Conservation (phyloP, 2,329 filamentous ascomycete species). For the Nannizziopsis arthrosporioides region DNA sequence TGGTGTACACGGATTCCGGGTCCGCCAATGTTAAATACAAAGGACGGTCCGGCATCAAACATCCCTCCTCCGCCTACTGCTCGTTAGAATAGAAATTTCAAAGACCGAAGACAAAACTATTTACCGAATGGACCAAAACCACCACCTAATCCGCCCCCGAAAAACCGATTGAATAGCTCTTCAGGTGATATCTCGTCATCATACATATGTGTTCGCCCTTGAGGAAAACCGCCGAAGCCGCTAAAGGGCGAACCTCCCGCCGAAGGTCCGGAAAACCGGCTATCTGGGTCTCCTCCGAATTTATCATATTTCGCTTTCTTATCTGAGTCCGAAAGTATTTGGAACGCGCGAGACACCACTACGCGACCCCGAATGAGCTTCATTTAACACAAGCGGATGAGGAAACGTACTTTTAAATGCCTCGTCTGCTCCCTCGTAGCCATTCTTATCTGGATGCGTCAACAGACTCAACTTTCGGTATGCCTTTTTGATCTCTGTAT, state of each 20-base stretch:
- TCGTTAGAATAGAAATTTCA: conserved; percentile 5
- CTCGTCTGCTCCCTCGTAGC: conserved; percentile 87
- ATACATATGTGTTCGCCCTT: conserved; percentile 53
- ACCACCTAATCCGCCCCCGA: conserved; percentile 56
- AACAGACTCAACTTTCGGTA: conserved; percentile 88
- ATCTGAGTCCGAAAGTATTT: conserved; percentile 82
- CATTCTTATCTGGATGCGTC: conserved; percentile 98
- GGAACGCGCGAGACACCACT: conserved; percentile 88
- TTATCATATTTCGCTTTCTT: conserved; percentile 82
- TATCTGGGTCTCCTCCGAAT: conserved; percentile 86
- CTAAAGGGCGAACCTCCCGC: conserved; percentile 36
- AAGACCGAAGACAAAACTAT: conserved; percentile 15
- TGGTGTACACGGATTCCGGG: conserved; percentile 90
- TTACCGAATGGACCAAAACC: conserved; percentile 58
- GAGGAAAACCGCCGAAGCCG: conserved; percentile 41
- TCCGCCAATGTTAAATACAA: conserved; percentile 90
- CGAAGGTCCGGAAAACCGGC: conserved; percentile 50
- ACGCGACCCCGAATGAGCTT: conserved; percentile 10
- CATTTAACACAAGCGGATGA: background rate
- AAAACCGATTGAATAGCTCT: conserved; percentile 95
- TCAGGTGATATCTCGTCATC: conserved; percentile 91
- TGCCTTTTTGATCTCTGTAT: conserved; percentile 90
- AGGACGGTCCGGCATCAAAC: conserved; percentile 71
- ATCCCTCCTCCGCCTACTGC: conserved; percentile 37
- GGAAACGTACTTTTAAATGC: conserved; percentile 70